Percentiles rank a stretch among this genome's conserved stretches.
These are phyloP conservation scores for Isatis lusitanica DNA, from an alignment of 441 rosid genomes.

Conservation along the genomic window DNA sequence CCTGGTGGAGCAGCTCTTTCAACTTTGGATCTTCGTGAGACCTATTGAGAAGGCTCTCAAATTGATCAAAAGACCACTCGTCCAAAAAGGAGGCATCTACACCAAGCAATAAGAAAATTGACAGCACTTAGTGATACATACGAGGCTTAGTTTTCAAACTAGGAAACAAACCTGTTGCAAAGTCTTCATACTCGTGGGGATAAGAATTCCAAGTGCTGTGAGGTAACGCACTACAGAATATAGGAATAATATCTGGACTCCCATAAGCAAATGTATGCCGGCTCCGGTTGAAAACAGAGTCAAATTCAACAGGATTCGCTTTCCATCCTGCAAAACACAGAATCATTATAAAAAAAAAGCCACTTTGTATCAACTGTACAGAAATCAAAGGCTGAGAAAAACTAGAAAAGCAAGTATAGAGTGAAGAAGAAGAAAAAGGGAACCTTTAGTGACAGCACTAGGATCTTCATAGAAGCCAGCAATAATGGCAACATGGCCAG, in stretches of 20 bases:
- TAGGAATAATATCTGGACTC: slow-evolving; percentile 95
- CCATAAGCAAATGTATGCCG: slow-evolving; percentile 85
- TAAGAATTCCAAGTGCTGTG: slow-evolving; percentile 89
- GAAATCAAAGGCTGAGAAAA: slow-evolving; percentile 7
- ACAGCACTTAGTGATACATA: neutral
- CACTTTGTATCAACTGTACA: neutral
- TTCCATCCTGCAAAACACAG: slow-evolving; percentile 79
- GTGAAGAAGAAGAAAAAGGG: slow-evolving; percentile 2
- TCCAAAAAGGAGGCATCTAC: slow-evolving; percentile 99
- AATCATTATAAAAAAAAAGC: neutral
- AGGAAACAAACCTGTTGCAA: slow-evolving; percentile 76
- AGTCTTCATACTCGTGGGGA: slow-evolving; percentile 95
- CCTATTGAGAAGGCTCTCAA: slow-evolving; percentile 86
- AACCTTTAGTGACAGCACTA: slow-evolving; percentile 96
- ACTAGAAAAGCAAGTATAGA: neutral
- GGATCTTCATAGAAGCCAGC: slow-evolving; percentile 99
- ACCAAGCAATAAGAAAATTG: slow-evolving; percentile 9
- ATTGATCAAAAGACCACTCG: slow-evolving; percentile 98
- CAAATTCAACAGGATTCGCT: slow-evolving; percentile 97
- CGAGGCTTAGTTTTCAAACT: neutral
- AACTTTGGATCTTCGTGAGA: slow-evolving; percentile 72
- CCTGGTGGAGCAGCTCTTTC: slow-evolving; percentile 77
- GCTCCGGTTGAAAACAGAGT: slow-evolving; percentile 89
- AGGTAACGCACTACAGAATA: slow-evolving; percentile 81
- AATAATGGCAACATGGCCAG: slow-evolving; percentile 92